Base-by-base conservation (phyloP, 306 rosid species). In the Potentilla sterilis region DNA sequence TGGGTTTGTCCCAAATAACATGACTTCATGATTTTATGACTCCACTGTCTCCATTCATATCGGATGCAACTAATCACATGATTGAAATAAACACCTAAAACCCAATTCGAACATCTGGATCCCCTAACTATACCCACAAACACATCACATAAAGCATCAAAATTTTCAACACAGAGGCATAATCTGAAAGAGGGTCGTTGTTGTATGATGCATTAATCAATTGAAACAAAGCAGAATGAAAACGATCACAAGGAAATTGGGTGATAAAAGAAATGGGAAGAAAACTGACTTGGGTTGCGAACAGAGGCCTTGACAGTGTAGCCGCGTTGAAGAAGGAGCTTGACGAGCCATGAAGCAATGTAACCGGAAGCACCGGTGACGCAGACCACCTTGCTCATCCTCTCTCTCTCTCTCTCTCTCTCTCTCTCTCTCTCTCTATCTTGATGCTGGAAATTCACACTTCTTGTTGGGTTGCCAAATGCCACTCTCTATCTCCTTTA, bases 331-430 rank as follows among this genome's bases (percentile, higher is more conserved):
- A 86, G 90, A 47, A 86, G 90, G 48, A 73, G 74, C 79, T 86
- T 84, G 7, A 86, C 90, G 63, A 86, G 75, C 90, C 90, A 86
- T 19, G 90, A 84, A 47, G 90, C 90, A 10, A 86, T 84, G 83
- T 72, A 86, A 51, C 90, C 90, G 38, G 90, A 86, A 3, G 84
- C 90, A 2, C 90, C 90, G 42, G 90, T 86, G 37, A 86, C 90
- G 42, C 88, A 79, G 58, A 87, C 88, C 15, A 83, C 81, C 76
- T 84, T 86, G 55, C 73, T 55, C 61, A 55, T 55, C 21, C 48
- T 77, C 78, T 32, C 59, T 62, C 79, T 78, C 83, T 85, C 75
- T 83, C 38, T 28, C 80, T 58, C 37, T 5, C 55, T 44, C 1
- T 37, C 40, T 24, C 4, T 34, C n/a, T 15, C 38, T n/a, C n/a